Percentiles rank a stretch among this genome's conserved stretches.
Conservation (phyloP, 257 asterid species). For the Anisodus tanguticus region DNA sequence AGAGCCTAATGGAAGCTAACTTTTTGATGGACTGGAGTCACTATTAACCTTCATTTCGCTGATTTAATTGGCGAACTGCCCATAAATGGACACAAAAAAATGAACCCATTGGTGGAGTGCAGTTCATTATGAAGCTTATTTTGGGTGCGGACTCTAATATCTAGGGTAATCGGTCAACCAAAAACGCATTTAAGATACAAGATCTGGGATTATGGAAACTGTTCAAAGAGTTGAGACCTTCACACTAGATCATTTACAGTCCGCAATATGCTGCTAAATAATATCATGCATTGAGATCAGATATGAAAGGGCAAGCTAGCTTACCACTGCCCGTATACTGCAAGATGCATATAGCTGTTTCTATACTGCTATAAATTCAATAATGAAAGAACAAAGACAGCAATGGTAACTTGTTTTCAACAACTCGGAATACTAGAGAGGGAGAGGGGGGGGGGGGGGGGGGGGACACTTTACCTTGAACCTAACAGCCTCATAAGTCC, state of each 20-base stretch:
- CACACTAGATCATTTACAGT: not conserved
- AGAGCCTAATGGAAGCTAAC: not conserved
- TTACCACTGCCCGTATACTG: not conserved
- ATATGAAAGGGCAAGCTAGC: not conserved
- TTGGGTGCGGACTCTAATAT: not conserved
- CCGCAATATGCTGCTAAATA: not conserved
- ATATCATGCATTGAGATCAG: slow-evolving; percentile 1
- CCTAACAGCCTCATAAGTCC: slow-evolving; percentile 49
- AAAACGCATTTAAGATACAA: not conserved
- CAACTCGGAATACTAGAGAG: not conserved
- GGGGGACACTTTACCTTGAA: slow-evolving; percentile 47
- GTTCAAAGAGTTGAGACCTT: not conserved
- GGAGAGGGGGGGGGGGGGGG: not conserved
- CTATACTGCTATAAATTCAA: slow-evolving; percentile 16
- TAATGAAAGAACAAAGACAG: slow-evolving; percentile 1
- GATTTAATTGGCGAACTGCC: not conserved
- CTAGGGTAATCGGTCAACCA: not conserved
- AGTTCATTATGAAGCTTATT: not conserved
- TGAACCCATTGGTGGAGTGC: not conserved
- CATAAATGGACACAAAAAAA: not conserved
- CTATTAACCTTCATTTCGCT: not conserved
- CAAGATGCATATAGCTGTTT: not conserved
- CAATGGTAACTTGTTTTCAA: not conserved
- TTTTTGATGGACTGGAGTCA: not conserved
- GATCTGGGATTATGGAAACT: not conserved